phyloP scores from a whole-genome alignment of 306 rosid genomes.

The Gynostemma pentaphyllum region DNA sequence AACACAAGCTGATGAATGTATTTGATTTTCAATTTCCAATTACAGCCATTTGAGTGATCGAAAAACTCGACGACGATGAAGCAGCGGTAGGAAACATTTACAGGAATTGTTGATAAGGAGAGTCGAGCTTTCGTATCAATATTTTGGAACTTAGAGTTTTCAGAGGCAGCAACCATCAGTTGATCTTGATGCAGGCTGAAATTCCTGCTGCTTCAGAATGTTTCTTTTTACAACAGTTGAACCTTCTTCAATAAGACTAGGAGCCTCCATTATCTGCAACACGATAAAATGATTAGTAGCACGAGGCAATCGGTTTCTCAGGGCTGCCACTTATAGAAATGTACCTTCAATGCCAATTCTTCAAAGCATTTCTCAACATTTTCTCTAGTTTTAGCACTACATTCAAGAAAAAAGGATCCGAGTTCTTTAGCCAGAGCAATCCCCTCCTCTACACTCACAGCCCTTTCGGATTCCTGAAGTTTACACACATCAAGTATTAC shows the following conservation, averaged over 20 bases:
- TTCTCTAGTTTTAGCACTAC: constrained; percentile 91
- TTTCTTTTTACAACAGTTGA: constrained; percentile 51
- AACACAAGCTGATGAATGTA: not conserved
- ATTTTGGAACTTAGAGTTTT: constrained; percentile 10
- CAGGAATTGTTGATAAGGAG: constrained; percentile 23
- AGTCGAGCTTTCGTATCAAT: constrained; percentile 15
- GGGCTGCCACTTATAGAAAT: not conserved
- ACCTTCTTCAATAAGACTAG: constrained; percentile 83
- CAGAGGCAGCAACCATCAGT: constrained; percentile 48
- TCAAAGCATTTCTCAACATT: constrained; percentile 82
- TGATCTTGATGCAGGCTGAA: constrained; percentile 30
- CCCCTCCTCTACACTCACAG: constrained; percentile 87
- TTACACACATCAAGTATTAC: not conserved
- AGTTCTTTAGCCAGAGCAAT: constrained; percentile 65
- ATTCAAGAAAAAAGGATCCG: constrained; percentile 76
- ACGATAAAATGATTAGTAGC: not conserved
- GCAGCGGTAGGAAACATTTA: constrained; percentile 24
- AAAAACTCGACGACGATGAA: not conserved
- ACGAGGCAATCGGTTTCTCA: not conserved
- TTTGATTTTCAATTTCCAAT: not conserved
- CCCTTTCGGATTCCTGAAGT: constrained; percentile 74
- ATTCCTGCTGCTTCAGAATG: constrained; percentile 49
- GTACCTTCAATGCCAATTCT: constrained; percentile 84
- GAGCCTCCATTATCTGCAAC: constrained; percentile 80
- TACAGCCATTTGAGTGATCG: constrained; percentile 5